phyloP scores from a whole-genome alignment of 345 rosid species.

The Passiflora organensis region DNA sequence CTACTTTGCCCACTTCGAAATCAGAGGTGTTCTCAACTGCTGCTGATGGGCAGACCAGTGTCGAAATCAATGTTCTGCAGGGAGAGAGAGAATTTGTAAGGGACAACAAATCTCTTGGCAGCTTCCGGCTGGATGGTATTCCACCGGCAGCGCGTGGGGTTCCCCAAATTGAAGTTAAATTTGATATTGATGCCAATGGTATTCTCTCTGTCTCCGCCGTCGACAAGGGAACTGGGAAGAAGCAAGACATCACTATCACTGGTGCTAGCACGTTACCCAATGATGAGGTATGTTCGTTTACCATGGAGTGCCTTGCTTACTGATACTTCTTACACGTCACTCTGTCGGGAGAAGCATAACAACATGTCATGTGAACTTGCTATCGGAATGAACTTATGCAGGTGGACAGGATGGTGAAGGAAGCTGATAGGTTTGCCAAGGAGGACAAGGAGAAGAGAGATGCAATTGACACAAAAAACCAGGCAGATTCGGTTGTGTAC shows the following conservation, averaged over 20 bases:
- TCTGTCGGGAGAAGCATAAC: neutral
- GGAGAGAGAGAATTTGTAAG: conserved; percentile 97
- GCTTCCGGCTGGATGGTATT: conserved; percentile 68
- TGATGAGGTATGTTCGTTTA: conserved; percentile 80
- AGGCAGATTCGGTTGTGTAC: conserved; percentile 85
- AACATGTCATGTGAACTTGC: neutral
- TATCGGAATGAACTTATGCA: conserved; percentile 15
- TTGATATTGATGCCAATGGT: conserved; percentile 95
- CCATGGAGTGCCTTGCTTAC: neutral
- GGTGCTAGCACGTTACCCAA: conserved; percentile 95
- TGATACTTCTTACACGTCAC: too few species aligned
- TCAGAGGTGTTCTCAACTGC: conserved; percentile 99
- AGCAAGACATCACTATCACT: conserved; percentile 91
- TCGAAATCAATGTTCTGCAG: conserved; percentile 92
- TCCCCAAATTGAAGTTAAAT: conserved; percentile 89
- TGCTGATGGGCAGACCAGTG: conserved; percentile 98
- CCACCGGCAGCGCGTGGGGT: conserved; percentile 94
- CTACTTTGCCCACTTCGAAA: conserved; percentile 91
- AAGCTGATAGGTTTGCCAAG: conserved; percentile 78
- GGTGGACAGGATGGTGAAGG: conserved; percentile 88
- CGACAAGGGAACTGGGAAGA: conserved; percentile 91
- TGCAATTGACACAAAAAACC: conserved; percentile 95
- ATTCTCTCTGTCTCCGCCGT: conserved; percentile 78
- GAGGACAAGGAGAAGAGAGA: conserved; percentile 97
- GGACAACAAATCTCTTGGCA: conserved; percentile 88